Evolutionary conservation across 805 yeast species (phyloP).

Genomic region (Candida mattraensis): DNA sequence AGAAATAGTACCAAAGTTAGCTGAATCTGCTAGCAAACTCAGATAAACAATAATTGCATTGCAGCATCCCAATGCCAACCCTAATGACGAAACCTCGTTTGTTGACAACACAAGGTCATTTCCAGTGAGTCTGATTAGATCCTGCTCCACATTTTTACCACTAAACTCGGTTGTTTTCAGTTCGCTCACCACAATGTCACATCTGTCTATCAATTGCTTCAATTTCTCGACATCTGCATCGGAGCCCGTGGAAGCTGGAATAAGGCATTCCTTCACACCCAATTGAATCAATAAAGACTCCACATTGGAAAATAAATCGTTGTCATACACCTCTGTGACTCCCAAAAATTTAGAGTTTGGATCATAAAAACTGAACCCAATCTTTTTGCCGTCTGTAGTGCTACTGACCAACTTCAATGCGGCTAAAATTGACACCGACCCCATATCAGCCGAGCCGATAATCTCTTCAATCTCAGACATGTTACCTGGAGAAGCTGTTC

Average conservation of each 20-base stretch:
- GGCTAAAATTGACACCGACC: constrained; percentile 47
- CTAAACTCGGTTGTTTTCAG: constrained; percentile 57
- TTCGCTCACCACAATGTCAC: constrained; percentile 70
- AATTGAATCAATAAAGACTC: constrained; percentile 86
- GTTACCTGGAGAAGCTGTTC: constrained; percentile 88
- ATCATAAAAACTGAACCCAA: constrained; percentile 83
- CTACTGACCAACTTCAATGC: constrained; percentile 46
- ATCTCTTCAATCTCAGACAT: constrained; percentile 74
- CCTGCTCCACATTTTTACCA: constrained; percentile 72
- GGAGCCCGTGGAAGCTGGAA: constrained; percentile 41
- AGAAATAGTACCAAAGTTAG: constrained; percentile 53
- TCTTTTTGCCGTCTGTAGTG: constrained; percentile 44
- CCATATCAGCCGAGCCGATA: constrained; percentile 44
- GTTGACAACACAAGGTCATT: constrained; percentile 55
- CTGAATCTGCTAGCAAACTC: constrained; percentile 56
- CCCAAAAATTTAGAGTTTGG: constrained; percentile 66
- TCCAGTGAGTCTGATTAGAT: constrained; percentile 67
- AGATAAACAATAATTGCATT: constrained; percentile 71
- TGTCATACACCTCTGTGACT: constrained; percentile 78
- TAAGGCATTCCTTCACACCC: constrained; percentile 81
- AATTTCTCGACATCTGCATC: constrained; percentile 66
- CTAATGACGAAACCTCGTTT: constrained; percentile 49
- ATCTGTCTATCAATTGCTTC: constrained; percentile 70
- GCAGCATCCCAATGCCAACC: constrained; percentile 58
- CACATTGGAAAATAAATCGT: constrained; percentile 80